These are phyloP conservation scores for Candida ipomoeae DNA, from an alignment of 805 yeast species.

Conservation along the genomic window DNA sequence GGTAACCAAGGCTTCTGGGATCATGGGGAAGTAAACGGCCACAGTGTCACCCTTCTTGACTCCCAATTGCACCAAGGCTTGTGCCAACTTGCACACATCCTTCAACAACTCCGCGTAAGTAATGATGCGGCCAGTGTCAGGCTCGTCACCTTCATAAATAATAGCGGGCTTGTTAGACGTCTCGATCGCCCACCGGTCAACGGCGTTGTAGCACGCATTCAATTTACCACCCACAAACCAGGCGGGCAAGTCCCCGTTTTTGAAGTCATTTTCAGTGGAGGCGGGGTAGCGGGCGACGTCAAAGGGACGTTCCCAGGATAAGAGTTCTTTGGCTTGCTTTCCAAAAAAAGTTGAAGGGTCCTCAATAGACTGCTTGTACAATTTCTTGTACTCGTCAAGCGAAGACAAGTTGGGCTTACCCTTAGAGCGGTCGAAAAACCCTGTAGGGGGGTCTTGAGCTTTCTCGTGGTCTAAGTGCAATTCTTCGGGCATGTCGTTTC, in stretches of 20 bases:
- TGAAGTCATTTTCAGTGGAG: constrained; percentile 52
- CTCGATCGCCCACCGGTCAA: constrained; percentile 89
- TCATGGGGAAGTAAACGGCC: constrained; percentile 96
- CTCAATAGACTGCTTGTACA: constrained; percentile 71
- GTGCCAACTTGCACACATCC: constrained; percentile 83
- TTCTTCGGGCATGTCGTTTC: constrained; percentile 15
- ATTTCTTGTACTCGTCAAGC: constrained; percentile 20
- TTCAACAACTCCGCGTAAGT: constrained; percentile 84
- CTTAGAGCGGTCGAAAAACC: constrained; percentile 16
- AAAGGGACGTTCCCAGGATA: constrained; percentile 80
- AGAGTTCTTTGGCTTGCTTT: constrained; percentile 63
- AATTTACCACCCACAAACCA: constrained; percentile 94
- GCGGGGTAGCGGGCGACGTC: constrained; percentile 52
- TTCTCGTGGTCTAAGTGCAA: constrained; percentile 20
- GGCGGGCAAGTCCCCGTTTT: constrained; percentile 66
- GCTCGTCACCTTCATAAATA: constrained; percentile 94
- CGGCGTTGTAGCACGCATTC: constrained; percentile 90
- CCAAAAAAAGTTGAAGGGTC: constrained; percentile 83
- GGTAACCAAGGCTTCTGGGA: constrained; percentile 93
- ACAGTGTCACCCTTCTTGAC: constrained; percentile 93
- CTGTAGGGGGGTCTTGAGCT: constrained; percentile 19
- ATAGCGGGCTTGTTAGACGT: constrained; percentile 82
- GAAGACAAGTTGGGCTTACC: constrained; percentile 15
- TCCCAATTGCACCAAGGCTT: constrained; percentile 77
- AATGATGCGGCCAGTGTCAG: constrained; percentile 62